Conservation (phyloP, 139 green algal genomes). For the Picochlorum sp. region DNA sequence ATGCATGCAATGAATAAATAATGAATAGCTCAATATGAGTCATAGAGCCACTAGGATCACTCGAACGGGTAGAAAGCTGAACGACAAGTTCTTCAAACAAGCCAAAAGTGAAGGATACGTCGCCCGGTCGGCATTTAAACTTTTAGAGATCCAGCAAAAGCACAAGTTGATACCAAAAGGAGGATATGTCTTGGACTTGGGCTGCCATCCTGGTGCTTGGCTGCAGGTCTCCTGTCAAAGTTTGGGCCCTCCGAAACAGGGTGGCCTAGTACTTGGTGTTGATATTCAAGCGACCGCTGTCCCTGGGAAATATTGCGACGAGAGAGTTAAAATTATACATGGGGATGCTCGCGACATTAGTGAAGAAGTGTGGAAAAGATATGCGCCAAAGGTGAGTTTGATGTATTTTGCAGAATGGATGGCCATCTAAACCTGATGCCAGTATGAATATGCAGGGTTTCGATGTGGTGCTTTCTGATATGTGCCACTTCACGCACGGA, state of each 20-base stretch:
- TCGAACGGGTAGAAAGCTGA: neutral
- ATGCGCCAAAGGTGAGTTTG: conserved; percentile 30
- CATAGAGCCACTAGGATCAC: conserved; percentile 11
- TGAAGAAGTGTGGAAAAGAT: conserved; percentile 35
- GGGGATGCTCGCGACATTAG: conserved; percentile 50
- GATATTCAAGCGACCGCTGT: conserved; percentile 55
- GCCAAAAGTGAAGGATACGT: conserved; percentile 56
- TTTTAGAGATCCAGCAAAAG: conserved; percentile 72
- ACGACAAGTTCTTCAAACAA: conserved; percentile 12
- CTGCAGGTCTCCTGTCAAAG: conserved; percentile 71
- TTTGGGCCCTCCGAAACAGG: conserved; percentile 44
- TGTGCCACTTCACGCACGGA: conserved; percentile 66
- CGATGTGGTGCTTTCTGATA: conserved; percentile 50
- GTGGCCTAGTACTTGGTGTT: conserved; percentile 61
- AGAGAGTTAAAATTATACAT: conserved; percentile 52
- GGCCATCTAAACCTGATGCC: neutral
- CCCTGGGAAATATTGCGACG: conserved; percentile 53
- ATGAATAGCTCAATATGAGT: neutral
- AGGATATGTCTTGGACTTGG: conserved; percentile 55
- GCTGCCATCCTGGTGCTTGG: conserved; percentile 71
- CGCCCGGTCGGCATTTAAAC: conserved; percentile 67
- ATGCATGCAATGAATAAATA: no score
- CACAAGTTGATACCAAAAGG: conserved; percentile 62
- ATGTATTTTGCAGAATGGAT: neutral
- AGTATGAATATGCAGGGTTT: conserved; percentile 8